Base-by-base conservation (phyloP, 208 protist species). In the Trypanosoma cruzi region DNA sequence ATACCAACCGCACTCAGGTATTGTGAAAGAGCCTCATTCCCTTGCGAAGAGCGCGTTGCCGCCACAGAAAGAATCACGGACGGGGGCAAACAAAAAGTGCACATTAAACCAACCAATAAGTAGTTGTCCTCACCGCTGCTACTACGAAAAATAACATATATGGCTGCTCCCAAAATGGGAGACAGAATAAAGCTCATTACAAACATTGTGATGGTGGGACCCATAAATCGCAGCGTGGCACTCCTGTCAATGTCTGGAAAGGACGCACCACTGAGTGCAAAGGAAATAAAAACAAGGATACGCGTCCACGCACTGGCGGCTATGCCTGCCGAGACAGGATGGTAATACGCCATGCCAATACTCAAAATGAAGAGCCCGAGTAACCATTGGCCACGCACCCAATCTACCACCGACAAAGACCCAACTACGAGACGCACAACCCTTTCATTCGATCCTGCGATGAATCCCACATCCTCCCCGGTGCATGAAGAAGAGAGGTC, bases 41-140 rank as follows among this genome's bases (percentile, higher is more conserved):
- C 72, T 49, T 67, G 64, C 20, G 72, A 62, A 22, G 55, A 62
- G 11, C 64, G 60, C 8, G 37, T 44, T n/a, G 72, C 62, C 16
- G 66, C 40, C 7, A 71, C 29, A 16, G 72, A 68, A 16, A 77
- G 37, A 58, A 77, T 67, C 24, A 50, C 52, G 0, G 72, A 71
- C 32, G 72, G 60, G 24, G 72, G 72, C 22, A 77, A 54, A 55
- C 72, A 77, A 40, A 68, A 66, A 11, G 57, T 54, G 40, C 56
- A 68, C 64, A 77, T 68, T 36, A 77, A 67, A 34, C 72, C 72
- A 24, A 59, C 26, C 34, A 64, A 48, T n/a, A 77, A 36, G 50
- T 62, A 67, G 46, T 75, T 37, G 5, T 22, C 28, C 11, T 69
- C 62, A 34, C 24, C 54, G 18, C 20, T 56, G 13, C 28, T 56